Percentiles rank a stretch among this genome's conserved stretches.
Conservation (phyloP, 2,329 filamentous ascomycete genomes). For the Penicillium sp. region DNA sequence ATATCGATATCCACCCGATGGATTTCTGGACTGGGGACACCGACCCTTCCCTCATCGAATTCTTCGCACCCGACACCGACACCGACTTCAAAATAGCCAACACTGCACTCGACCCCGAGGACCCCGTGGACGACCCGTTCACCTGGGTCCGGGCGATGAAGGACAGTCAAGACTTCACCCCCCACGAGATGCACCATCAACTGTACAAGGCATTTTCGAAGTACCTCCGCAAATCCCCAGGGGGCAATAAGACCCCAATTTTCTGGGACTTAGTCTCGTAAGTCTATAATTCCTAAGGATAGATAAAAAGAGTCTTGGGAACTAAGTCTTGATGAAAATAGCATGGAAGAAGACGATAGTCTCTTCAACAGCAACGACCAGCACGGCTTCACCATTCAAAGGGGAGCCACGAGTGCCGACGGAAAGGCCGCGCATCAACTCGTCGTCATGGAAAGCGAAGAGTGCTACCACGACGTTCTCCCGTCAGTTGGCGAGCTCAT, state of each 20-base stretch:
- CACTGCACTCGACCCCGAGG: background rate
- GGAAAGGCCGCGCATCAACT: background rate
- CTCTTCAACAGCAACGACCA: constrained; percentile 3
- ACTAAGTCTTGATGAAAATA: background rate
- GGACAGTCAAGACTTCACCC: background rate
- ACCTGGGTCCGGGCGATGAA: background rate
- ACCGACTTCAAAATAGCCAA: background rate
- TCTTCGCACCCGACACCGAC: background rate
- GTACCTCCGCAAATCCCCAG: background rate
- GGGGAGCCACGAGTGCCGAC: background rate
- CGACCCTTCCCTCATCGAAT: background rate
- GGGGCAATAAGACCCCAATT: background rate
- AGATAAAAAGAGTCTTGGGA: background rate
- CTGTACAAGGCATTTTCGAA: background rate
- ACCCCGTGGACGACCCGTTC: background rate
- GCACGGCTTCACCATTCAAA: constrained; percentile 2
- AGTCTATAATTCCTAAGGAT: background rate
- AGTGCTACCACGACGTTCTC: background rate
- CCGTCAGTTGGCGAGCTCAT: constrained; percentile 7
- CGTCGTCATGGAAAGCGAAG: constrained; percentile 5
- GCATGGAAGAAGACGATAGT: background rate
- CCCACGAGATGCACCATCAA: background rate
- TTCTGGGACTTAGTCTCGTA: background rate
- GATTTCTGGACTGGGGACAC: background rate
- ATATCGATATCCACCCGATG: background rate